Percentiles rank a stretch among this genome's conserved stretches.
Evolutionary conservation across 805 yeast species (phyloP).

Genomic region (Saccharomycopsis sp.): DNA sequence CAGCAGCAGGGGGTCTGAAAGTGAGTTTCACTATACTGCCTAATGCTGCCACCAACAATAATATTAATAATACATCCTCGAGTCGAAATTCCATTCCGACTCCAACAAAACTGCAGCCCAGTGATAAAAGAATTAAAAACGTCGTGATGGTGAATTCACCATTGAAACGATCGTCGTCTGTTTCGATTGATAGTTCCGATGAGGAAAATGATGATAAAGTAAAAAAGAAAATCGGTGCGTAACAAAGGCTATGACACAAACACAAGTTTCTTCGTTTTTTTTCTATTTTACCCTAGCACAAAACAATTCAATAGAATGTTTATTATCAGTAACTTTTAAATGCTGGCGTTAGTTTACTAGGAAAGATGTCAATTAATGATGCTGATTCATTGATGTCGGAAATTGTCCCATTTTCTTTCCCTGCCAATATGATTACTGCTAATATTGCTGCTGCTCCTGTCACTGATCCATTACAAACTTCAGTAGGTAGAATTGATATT

Average conservation of each 20-base stretch:
- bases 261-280: no score
- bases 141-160: conserved; percentile 10
- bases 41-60: not conserved
- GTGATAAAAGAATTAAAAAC: not conserved
- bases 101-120: not conserved
- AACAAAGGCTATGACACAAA: no score
- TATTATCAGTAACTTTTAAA: no score
- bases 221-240: no score
- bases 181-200: conserved; percentile 25
- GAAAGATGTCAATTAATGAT: no score
- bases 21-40: not conserved
- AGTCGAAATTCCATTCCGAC: not conserved
- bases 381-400: no score
- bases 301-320: no score
- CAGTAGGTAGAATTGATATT: not conserved
- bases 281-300: no score
- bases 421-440: no score
- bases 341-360: no score
- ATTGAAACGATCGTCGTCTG: conserved; percentile 39
- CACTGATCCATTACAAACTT: not conserved
- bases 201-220: no score
- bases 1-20: not conserved
- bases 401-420: no score
- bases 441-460: not conserved
- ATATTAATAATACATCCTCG: not conserved